Base-by-base conservation (phyloP, 768 basidiomycete species). In the Cystobasidium tubakii region DNA sequence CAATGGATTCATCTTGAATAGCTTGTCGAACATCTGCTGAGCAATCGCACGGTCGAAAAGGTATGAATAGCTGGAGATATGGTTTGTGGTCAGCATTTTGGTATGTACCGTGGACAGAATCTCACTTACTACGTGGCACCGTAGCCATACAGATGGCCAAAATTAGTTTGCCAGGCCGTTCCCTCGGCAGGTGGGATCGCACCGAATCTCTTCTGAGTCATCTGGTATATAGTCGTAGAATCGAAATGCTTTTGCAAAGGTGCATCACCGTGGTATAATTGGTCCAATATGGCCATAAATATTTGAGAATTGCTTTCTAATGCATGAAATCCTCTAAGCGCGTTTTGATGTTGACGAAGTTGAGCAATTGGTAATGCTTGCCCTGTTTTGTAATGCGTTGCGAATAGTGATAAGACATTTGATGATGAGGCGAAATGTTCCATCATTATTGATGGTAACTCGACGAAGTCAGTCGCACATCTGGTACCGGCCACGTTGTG, bases 401-500 rank as follows among this genome's bases (percentile, higher is more conserved):
- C 82, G 62, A 83, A 83, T 21, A 95, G 86, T 4, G 89, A 87
- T 27, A 98, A 86, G 33, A 98, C 91, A 17, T 83, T 81, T 0
- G 91, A 87, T 0, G 94, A 95, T 50, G 86, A 89, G 50, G 95
- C 86, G 84, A 99, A 97, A 79, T 93, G 92, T 80, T 99, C 96
- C 96, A 98, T 98, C 25, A 99, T 86, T 78, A 98, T 93, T 12
- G 95, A 98, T 0, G 96, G 96, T 6, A 99, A 84, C 80, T 99
- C 96, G 73, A 97, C 95, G 79, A 99, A 96, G 80, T 99, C 96
- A 0, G 96, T 99, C 0, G 96, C 91, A 80, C 93, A 96, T 23
- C 96, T 90, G 0, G 96, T 99, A 19, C 96, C 96, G 0, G 94
- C 88, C 4, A 98, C 93, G 79, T 97, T 98, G 80, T 98, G 95